phyloP scores from a whole-genome alignment of 768 basidiomycete genomes.

The Mycena latifolia region DNA sequence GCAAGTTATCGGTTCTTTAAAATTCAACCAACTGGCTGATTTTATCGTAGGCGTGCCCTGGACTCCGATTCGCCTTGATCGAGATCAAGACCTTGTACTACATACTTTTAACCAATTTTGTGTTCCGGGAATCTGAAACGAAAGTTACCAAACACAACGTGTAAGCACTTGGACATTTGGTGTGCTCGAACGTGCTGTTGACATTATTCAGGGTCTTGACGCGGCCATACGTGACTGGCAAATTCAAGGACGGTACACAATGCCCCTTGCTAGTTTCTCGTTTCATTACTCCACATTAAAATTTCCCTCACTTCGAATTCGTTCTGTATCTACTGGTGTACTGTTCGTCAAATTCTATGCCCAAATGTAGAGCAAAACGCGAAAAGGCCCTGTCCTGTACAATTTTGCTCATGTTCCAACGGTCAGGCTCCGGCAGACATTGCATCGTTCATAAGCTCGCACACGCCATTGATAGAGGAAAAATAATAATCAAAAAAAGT shows the following conservation, averaged over 20 bases:
- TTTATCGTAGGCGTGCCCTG: slow-evolving; percentile 78
- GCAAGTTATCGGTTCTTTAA: slow-evolving; percentile 56
- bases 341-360: not conserved
- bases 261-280: slow-evolving; percentile 68
- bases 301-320: not conserved
- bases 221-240: slow-evolving; percentile 69
- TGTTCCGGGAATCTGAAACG: slow-evolving; percentile 65
- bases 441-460: no score
- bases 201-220: slow-evolving; percentile 65
- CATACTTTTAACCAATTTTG: slow-evolving; percentile 76
- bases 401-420: no score
- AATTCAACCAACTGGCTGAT: slow-evolving; percentile 13
- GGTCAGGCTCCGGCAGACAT: no score
- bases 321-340: not conserved
- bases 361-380: no score
- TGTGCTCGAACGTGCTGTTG: slow-evolving; percentile 8
- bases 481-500: no score
- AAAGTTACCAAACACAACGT: slow-evolving; percentile 71
- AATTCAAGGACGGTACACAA: slow-evolving; percentile 69
- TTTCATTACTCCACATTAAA: slow-evolving; percentile 16
- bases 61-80: slow-evolving; percentile 84
- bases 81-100: slow-evolving; percentile 86
- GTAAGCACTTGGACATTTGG: slow-evolving; percentile 52
- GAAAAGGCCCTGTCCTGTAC: no score
- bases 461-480: no score